A percentile compares a stretch with the other conserved stretches of the same genome.
Conservation (phyloP, 176 grass and related monocot species). For the Chrysopogon serrulatus region DNA sequence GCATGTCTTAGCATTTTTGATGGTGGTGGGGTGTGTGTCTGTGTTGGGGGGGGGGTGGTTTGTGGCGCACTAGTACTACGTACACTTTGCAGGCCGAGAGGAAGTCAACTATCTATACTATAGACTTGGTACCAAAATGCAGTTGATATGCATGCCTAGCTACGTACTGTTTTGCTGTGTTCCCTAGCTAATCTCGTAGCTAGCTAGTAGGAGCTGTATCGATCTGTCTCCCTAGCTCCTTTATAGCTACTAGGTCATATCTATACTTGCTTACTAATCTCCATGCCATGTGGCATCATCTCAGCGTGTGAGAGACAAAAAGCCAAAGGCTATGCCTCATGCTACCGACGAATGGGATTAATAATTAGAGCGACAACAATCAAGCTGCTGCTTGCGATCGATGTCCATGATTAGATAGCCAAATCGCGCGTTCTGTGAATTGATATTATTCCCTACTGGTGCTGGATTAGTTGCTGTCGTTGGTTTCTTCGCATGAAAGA, state of each 20-base stretch:
- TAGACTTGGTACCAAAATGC: neutral
- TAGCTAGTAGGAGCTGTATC: neutral
- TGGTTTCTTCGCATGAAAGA: conserved; percentile 16
- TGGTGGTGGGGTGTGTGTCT: too few relatives aligned
- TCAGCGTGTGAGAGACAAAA: neutral
- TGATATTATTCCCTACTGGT: neutral
- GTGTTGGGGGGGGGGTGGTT: too few relatives aligned
- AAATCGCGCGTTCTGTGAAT: neutral
- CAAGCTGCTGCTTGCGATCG: neutral
- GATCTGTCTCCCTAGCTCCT: neutral
- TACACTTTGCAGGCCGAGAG: neutral
- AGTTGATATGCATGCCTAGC: neutral
- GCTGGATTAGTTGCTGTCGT: neutral
- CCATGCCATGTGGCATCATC: neutral
- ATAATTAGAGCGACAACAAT: neutral
- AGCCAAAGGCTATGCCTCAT: neutral
- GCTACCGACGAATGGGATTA: neutral
- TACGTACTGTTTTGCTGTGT: neutral
- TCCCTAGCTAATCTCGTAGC: neutral
- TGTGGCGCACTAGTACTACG: too few relatives aligned
- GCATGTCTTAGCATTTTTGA: neutral
- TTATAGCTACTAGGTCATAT: neutral
- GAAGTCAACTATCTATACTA: neutral
- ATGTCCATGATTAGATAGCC: neutral
- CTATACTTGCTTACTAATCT: neutral